phyloP scores from a whole-genome alignment of 371 early-diverging fungal genomes.

The Coemansia sp. region DNA sequence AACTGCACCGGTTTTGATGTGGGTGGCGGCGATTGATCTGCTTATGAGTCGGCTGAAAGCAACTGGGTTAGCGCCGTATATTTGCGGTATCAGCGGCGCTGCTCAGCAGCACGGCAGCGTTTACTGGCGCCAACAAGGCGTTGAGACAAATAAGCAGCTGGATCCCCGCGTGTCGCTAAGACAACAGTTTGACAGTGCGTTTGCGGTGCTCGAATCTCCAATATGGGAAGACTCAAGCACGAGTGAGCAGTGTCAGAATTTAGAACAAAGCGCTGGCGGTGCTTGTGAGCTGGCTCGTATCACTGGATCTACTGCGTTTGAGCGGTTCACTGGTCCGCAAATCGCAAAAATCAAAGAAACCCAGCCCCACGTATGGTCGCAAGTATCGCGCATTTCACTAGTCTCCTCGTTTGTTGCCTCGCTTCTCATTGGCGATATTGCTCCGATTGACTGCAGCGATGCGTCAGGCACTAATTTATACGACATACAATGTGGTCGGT shows the following conservation, averaged over 20 bases:
- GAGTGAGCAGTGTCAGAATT: constrained; percentile 59
- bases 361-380: constrained; percentile 34
- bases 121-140: constrained; percentile 65
- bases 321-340: constrained; percentile 80
- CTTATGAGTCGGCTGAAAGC: constrained; percentile 56
- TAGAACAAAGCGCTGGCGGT: constrained; percentile 65
- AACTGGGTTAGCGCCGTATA: constrained; percentile 36
- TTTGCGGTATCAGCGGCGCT: constrained; percentile 67
- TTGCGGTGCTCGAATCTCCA: constrained; percentile 67
- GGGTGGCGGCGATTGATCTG: constrained; percentile 73
- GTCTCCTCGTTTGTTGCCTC: constrained; percentile 74
- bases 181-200: constrained; percentile 61
- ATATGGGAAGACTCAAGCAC: constrained; percentile 89
- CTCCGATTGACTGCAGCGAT: constrained; percentile 73
- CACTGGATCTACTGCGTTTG: constrained; percentile 76
- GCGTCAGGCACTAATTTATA: constrained; percentile 83
- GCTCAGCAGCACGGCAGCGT: constrained; percentile 88
- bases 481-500: constrained; percentile 60
- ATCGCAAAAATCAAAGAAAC: constrained; percentile 62
- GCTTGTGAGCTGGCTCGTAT: constrained; percentile 61
- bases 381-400: constrained; percentile 63
- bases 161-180: constrained; percentile 47
- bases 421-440: constrained; percentile 62
- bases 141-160: constrained; percentile 51
- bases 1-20: constrained; percentile 75